Evolutionary conservation across 2,329 filamentous ascomycete species (phyloP).

Genomic region (Venturia pyrina): DNA sequence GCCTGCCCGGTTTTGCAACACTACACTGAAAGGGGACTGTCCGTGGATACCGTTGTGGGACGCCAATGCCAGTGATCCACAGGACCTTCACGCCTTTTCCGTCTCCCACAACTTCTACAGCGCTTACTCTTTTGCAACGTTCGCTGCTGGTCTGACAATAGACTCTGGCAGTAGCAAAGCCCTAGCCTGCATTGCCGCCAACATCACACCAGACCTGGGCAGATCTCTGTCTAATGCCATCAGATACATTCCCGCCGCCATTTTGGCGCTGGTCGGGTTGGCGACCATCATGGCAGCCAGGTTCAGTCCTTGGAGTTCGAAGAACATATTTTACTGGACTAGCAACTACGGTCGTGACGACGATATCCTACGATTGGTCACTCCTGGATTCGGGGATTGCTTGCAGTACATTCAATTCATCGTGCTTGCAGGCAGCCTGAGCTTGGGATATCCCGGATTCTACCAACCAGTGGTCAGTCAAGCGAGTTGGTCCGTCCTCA

Average conservation of each 20-base stretch:
- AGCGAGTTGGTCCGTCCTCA: constrained; percentile 75
- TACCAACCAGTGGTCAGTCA: constrained; percentile 88
- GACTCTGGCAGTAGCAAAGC: constrained; percentile 27
- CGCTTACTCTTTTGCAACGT: constrained; percentile 78
- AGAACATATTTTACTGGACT: constrained; percentile 89
- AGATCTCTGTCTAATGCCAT: constrained; percentile 55
- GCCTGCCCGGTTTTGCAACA: constrained; percentile 55
- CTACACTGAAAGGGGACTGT: constrained; percentile 48
- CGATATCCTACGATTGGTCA: constrained; percentile 83
- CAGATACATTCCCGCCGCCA: constrained; percentile 64
- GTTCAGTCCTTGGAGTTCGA: constrained; percentile 87
- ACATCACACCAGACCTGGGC: constrained; percentile 75
- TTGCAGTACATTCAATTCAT: constrained; percentile 95
- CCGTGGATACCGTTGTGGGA: constrained; percentile 67
- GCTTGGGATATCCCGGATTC: constrained; percentile 82
- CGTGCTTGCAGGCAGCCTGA: constrained; percentile 76
- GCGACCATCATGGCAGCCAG: constrained; percentile 78
- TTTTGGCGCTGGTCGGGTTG: constrained; percentile 69
- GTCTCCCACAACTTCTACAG: constrained; percentile 66
- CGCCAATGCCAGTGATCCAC: constrained; percentile 41
- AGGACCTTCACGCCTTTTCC: constrained; percentile 59
- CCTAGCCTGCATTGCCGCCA: constrained; percentile 67
- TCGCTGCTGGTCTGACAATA: constrained; percentile 63
- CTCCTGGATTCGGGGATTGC: constrained; percentile 92
- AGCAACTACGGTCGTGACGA: constrained; percentile 94